Evolutionary conservation across 495 filamentous ascomycete genomes (phyloP), one percentile per base, ranked within the genome.

Genomic region (Aspergillus coremiiformis): DNA sequence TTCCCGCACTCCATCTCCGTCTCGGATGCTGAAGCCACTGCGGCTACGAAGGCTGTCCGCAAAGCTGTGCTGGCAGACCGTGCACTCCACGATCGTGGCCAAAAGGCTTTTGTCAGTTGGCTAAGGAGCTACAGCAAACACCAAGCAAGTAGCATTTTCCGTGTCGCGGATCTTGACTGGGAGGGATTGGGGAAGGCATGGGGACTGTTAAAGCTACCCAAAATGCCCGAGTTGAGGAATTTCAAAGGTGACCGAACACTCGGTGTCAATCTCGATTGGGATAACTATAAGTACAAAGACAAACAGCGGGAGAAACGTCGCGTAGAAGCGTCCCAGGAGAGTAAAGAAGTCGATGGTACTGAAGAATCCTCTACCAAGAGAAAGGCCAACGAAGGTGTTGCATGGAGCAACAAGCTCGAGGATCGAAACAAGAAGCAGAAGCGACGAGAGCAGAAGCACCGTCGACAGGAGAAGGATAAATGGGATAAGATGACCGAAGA

Each of bases 81-180:
- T n/a, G 85, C 85, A 10, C 66, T 95, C 12, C 84, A 92, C 65
- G 90, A 96, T 52, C 90, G 93, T 56, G 89, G 83, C 14, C 87
- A 96, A 62, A 81, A 83, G 51, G 93, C 85, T 14, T 96, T 97
- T 57, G 93, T 96, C 39, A 90, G 84, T 70, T 95, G 90, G 87
- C 78, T 95, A 8, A 81, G 87, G 59, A 84, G 86, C 51, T 96
- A 96, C 66, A 86, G 83, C 62, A 95, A 96, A 63, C 92, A 97
- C 58, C 81, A 90, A 66, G 89, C 91, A 10, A 81, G 76, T 55
- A 90, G 87, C 67, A 97, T 98, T 54, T 98, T 98, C 74, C 83
- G 89, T 4, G 74, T 92, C 4, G 63, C 75, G 8, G 87, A 93
- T 61, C 73, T 95, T 15, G 83, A 91, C 65, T 98, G 93, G 93